Percentiles rank a stretch among this genome's conserved stretches.
These are phyloP conservation scores for Viridothelium virens DNA, from an alignment of 495 filamentous ascomycete genomes.

Conservation along the genomic window DNA sequence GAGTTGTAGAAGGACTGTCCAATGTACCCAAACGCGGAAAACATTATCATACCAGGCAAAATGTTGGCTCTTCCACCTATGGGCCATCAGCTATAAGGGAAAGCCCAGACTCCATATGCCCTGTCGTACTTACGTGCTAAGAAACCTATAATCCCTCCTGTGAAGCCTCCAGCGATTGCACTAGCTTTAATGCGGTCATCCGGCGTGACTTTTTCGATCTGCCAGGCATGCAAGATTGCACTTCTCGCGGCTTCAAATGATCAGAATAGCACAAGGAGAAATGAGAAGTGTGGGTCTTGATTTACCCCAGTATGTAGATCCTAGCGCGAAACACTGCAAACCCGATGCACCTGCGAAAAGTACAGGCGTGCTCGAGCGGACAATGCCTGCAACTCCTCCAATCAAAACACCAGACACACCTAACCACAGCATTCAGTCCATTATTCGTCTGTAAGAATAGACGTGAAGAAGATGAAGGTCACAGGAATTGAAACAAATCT, in stretches of 20 bases:
- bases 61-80: conserved; percentile 42
- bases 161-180: conserved; percentile 58
- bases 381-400: conserved; percentile 60
- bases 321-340: conserved; percentile 72
- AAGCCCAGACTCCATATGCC: not conserved
- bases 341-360: conserved; percentile 66
- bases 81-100: conserved; percentile 1
- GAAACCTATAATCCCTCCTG: conserved; percentile 56
- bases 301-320: conserved; percentile 69
- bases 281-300: conserved; percentile 14
- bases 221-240: conserved; percentile 34
- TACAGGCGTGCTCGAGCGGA: conserved; percentile 55
- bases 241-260: conserved; percentile 33
- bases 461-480: too few relatives aligned
- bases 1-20: conserved; percentile 54
- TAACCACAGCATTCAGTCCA: conserved; percentile 27
- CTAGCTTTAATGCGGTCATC: conserved; percentile 55
- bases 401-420: conserved; percentile 62
- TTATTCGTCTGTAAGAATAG: not conserved
- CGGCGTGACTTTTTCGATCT: conserved; percentile 32
- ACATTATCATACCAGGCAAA: conserved; percentile 56
- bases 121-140: conserved; percentile 51
- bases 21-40: conserved; percentile 51
- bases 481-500: too few relatives aligned
- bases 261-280: conserved; percentile 6